Evolutionary conservation across 2,329 filamentous ascomycete species (phyloP), one percentile per base, ranked within the genome.

Genomic region (Cryphonectria carpinicola): DNA sequence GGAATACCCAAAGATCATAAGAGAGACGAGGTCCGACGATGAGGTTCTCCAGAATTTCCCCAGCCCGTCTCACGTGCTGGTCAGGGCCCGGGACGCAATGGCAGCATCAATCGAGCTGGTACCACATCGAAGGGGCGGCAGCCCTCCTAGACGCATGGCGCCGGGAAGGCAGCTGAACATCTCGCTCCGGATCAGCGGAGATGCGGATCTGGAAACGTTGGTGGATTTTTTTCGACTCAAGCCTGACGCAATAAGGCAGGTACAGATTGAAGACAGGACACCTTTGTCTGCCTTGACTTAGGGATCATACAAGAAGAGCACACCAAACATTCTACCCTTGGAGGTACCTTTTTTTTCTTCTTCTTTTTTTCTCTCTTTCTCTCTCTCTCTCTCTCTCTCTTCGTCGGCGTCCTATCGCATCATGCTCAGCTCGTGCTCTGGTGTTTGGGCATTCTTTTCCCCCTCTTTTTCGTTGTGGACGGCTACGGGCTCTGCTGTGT

Each of bases 221-320:
- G 81, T 84, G 68, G 87, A 89, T 75, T 89, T 87, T 86, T 77
- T 89, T 73, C 84, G 87, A 32, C 80, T 86, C 75, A 86, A 89
- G 83, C 87, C 87, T 2, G 86, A 88, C 70, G 84, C 86, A 10
- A 83, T 89, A 73, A 84, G 81, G 74, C 86, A 88, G 70, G 81
- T 88, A 69, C 86, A 84, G 77, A 83, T 88, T 60, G 86, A 89
- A 35, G 85, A 85, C 3, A 84, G 85, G 25, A 17, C 17, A 22
- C 41, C 43, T 28, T 19, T 58, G 28, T 58, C 54, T 32, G 54
- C 54, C 28, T 8, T 28, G 4, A 1, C 25, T 58, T 58, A 32
- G n/a, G 13, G 11, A 56, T 2, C 11, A 22, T 14, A 17, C 2
- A 32, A 56, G 52, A 32, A 56, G 52, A 56, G 25, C 54, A 19